These are phyloP conservation scores for Trichocladium antarcticum DNA, from an alignment of 495 filamentous ascomycete genomes.

Conservation along the genomic window DNA sequence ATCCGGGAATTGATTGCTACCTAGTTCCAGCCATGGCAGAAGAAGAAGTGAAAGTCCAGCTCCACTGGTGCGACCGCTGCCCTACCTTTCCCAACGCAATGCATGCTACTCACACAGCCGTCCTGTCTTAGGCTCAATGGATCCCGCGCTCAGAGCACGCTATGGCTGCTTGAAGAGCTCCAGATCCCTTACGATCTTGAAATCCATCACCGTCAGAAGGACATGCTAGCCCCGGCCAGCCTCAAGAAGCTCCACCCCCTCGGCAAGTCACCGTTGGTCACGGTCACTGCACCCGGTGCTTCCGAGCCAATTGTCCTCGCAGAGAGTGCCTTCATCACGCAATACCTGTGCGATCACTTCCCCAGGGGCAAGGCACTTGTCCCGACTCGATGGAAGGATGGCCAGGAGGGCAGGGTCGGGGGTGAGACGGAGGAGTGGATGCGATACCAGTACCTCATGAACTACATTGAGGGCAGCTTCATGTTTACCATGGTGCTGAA, in stretches of 20 bases:
- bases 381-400: constrained; percentile 51
- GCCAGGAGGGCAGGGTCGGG: constrained; percentile 45
- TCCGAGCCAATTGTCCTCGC: constrained; percentile 54
- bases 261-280: constrained; percentile 72
- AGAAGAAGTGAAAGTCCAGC: constrained; percentile 52
- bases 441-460: constrained; percentile 64
- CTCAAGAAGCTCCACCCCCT: constrained; percentile 69
- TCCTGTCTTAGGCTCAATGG: constrained; percentile 61
- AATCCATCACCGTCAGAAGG: constrained; percentile 51
- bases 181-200: constrained; percentile 66
- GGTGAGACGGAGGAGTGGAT: constrained; percentile 66
- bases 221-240: constrained; percentile 52
- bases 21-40: constrained; percentile 19
- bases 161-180: constrained; percentile 80
- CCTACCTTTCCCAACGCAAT: neutral
- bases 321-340: constrained; percentile 64
- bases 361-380: constrained; percentile 39
- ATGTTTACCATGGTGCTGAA: constrained; percentile 57
- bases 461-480: constrained; percentile 70
- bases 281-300: constrained; percentile 35
- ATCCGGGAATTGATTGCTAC: neutral
- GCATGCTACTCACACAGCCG: constrained; percentile 6
- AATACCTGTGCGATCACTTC: constrained; percentile 74
- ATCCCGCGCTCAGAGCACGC: constrained; percentile 70
- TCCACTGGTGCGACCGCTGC: constrained; percentile 53